Conservation (phyloP, 2,329 filamentous ascomycete genomes). For the Colletotrichum sp. region DNA sequence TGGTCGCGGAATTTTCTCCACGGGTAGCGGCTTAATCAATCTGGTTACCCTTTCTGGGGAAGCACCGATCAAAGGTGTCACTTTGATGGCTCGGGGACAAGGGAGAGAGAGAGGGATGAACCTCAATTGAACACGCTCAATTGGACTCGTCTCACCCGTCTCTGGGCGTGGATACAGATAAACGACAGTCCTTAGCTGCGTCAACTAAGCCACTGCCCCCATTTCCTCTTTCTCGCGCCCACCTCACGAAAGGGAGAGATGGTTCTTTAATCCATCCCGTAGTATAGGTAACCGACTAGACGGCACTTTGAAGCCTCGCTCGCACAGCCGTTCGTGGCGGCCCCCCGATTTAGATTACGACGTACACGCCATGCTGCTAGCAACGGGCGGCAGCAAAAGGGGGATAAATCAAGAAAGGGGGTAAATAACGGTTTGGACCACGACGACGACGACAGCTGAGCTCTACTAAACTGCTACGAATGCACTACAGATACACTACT, state of each 20-base stretch:
- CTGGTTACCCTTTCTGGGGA: not conserved
- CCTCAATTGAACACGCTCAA: not conserved
- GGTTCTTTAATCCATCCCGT: not conserved
- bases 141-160: not conserved
- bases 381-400: not conserved
- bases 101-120: not conserved
- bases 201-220: not conserved
- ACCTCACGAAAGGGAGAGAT: not conserved
- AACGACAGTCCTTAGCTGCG: not conserved
- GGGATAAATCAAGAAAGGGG: not conserved
- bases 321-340: not conserved
- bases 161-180: not conserved
- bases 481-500: not conserved
- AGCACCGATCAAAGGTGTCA: not conserved
- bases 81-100: not conserved
- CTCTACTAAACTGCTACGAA: not conserved
- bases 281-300: not conserved
- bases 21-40: not conserved
- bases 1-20: not conserved
- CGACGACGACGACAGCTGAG: not conserved
- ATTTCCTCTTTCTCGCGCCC: not conserved
- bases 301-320: not conserved
- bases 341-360: not conserved
- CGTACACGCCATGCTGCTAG: not conserved
- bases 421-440: not conserved